Evolutionary conservation across 176 grass and related monocot species (phyloP).

Genomic region (Hordeum marinum): DNA sequence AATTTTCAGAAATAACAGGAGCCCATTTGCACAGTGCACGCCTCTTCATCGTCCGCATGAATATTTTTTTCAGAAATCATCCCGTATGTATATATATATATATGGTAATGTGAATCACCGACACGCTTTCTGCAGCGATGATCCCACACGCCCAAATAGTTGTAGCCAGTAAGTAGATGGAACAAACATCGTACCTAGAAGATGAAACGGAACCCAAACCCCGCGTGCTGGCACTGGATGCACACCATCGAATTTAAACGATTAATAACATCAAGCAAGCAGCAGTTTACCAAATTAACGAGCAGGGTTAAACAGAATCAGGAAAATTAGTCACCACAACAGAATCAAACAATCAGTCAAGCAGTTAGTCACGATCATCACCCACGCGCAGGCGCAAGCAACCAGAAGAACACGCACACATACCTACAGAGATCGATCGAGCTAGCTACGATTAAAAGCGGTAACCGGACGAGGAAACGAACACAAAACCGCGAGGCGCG

Average conservation of each 20-base stretch:
- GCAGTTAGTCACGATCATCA: background rate
- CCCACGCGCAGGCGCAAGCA: background rate
- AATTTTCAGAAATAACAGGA: background rate
- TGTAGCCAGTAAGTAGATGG: background rate
- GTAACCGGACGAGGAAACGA: background rate
- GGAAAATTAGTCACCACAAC: background rate
- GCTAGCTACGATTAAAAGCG: background rate
- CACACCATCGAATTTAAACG: background rate
- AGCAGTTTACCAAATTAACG: background rate
- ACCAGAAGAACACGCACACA: slow-evolving; percentile 16
- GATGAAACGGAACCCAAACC: background rate
- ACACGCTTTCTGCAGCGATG: background rate
- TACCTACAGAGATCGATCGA: slow-evolving; percentile 18
- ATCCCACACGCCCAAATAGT: background rate
- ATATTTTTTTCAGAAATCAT: background rate
- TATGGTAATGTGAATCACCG: background rate
- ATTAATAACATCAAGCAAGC: background rate
- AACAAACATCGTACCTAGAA: background rate
- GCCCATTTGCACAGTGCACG: too few relatives aligned
- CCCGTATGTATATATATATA: background rate
- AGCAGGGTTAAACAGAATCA: background rate
- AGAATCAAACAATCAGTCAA: background rate
- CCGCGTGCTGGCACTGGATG: background rate
- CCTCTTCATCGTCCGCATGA: background rate
- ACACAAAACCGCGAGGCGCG: slow-evolving; percentile 35